These are phyloP conservation scores for Agaricales sp. DNA, from an alignment of 1,284 basidiomycete genomes.

Conservation along the genomic window DNA sequence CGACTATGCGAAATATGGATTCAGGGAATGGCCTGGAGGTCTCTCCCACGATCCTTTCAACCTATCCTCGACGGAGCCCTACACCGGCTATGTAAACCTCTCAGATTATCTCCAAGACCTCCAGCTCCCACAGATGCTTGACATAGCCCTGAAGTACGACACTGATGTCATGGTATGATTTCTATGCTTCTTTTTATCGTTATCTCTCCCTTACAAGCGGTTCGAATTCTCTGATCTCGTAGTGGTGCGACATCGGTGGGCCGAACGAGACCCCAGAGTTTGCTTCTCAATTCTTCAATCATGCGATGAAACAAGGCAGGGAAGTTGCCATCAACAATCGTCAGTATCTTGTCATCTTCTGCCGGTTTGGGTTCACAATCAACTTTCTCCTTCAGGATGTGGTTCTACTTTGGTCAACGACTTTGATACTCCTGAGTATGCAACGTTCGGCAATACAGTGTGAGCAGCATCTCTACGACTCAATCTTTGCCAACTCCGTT, in stretches of 20 bases:
- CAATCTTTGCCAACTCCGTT: too few relatives aligned
- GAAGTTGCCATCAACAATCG: constrained; percentile 51
- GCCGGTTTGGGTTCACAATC: too few relatives aligned
- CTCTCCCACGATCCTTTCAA: constrained; percentile 43
- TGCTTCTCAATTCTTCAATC: constrained; percentile 40
- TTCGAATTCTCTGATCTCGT: not conserved
- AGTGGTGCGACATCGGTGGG: constrained; percentile 57
- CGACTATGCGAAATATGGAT: constrained; percentile 40
- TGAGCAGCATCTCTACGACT: not conserved
- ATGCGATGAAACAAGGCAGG: constrained; percentile 32
- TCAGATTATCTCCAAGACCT: constrained; percentile 43
- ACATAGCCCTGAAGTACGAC: constrained; percentile 37
- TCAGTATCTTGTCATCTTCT: constrained; percentile 11
- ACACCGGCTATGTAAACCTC: constrained; percentile 39
- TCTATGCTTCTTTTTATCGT: not conserved
- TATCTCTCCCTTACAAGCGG: not conserved
- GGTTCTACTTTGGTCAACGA: not conserved
- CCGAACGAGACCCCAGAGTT: constrained; percentile 38
- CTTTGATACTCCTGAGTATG: not conserved
- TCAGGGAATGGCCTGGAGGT: constrained; percentile 39
- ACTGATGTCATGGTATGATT: constrained; percentile 43
- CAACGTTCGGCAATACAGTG: not conserved
- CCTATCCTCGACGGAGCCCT: constrained; percentile 36
- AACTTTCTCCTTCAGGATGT: not conserved
- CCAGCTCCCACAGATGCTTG: constrained; percentile 46